A percentile compares a stretch with the other conserved stretches of the same genome.
Evolutionary conservation across 2,329 filamentous ascomycete genomes (phyloP).

Genomic region (Lasiodiplodia gonubiensis): DNA sequence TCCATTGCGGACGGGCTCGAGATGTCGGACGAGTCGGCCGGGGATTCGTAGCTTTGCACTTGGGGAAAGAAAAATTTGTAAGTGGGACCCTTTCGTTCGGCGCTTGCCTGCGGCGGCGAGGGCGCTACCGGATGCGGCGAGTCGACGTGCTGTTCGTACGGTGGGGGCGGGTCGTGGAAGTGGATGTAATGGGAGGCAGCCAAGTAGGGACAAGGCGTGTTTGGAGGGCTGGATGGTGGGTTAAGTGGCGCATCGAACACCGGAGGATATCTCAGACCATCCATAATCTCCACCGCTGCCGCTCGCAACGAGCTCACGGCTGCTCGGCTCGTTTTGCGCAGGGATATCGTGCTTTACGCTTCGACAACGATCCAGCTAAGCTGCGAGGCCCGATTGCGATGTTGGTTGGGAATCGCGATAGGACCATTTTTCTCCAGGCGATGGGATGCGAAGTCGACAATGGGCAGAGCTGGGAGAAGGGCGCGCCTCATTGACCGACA

Average conservation of each 20-base stretch:
- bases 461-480: neutral
- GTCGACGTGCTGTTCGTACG: conserved; percentile 43
- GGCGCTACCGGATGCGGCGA: conserved; percentile 37
- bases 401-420: conserved; percentile 9
- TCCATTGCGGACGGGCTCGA: conserved; percentile 43
- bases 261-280: conserved; percentile 39
- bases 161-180: conserved; percentile 41
- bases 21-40: conserved; percentile 43
- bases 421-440: conserved; percentile 19
- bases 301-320: neutral
- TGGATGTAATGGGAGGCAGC: conserved; percentile 9
- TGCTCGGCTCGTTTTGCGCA: neutral
- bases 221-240: conserved; percentile 45
- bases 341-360: neutral
- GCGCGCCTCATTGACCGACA: conserved; percentile 8
- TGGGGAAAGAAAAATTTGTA: conserved; percentile 46
- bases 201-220: conserved; percentile 40
- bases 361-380: conserved; percentile 8
- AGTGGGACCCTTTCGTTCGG: conserved; percentile 43
- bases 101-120: conserved; percentile 46
- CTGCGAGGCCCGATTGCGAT: conserved; percentile 10
- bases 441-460: conserved; percentile 3
- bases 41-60: conserved; percentile 44
- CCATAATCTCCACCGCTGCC: conserved; percentile 35
- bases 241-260: conserved; percentile 38